Evolutionary conservation across 108 stramenopile genomes (phyloP).

Genomic region (Conticribra weissflogii): DNA sequence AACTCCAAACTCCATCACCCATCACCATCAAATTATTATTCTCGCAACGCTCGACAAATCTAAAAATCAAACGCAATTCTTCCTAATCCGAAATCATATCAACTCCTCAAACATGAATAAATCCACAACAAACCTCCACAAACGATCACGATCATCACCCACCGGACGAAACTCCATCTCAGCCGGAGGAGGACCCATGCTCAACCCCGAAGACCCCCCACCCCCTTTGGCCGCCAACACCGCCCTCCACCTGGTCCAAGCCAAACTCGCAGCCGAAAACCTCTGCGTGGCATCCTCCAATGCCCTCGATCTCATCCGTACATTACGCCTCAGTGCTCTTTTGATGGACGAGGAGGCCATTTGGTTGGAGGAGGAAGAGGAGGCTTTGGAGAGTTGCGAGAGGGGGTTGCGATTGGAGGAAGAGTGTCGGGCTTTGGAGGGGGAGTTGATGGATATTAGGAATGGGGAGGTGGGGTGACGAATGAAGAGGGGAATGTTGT

Average conservation of each 20-base stretch:
- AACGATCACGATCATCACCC: no score
- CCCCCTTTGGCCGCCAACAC: conserved; percentile 78
- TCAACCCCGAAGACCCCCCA: conserved; percentile 69
- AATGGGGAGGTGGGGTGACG: conserved; percentile 31
- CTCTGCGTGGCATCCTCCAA: conserved; percentile 76
- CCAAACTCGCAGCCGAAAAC: conserved; percentile 80
- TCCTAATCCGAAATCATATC: no score
- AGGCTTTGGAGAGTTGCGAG: conserved; percentile 57
- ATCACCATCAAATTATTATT: no score
- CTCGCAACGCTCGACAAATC: no score
- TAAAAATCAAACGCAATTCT: no score
- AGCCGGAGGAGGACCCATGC: conserved; percentile 81
- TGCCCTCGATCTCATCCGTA: conserved; percentile 82
- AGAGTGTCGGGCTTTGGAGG: conserved; percentile 66
- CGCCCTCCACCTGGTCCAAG: conserved; percentile 58
- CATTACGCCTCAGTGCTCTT: conserved; percentile 68
- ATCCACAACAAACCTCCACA: no score
- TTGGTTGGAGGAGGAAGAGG: conserved; percentile 72
- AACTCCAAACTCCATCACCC: no score
- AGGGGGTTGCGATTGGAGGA: conserved; percentile 49
- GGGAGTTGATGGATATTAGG: conserved; percentile 63
- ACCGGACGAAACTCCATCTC: background rate
- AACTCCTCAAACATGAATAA: no score
- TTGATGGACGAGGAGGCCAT: conserved; percentile 86
- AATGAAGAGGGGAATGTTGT: no score